phyloP scores from a whole-genome alignment of 768 basidiomycete species.

The Agaricus sinodeliciosus region DNA sequence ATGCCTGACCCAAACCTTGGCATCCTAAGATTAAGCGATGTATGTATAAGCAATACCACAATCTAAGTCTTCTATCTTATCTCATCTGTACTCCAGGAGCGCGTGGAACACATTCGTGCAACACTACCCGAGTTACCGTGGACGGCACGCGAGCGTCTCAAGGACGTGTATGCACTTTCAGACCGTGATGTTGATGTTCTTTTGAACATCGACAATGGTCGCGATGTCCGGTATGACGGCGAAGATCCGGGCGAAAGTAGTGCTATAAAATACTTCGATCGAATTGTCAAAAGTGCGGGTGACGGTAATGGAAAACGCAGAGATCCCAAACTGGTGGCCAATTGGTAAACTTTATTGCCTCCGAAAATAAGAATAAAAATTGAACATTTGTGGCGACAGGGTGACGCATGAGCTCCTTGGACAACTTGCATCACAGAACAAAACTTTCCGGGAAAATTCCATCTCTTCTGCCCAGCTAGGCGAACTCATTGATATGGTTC shows the following conservation, averaged over 20 bases:
- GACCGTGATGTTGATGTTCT: conserved; percentile 70
- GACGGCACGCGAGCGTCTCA: conserved; percentile 51
- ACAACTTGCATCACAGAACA: conserved; percentile 54
- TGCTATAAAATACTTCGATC: conserved; percentile 76
- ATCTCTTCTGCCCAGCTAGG: conserved; percentile 63
- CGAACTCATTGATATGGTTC: conserved; percentile 72
- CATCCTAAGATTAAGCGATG: conserved; percentile 52
- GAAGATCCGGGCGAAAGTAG: conserved; percentile 19
- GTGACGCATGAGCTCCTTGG: conserved; percentile 85
- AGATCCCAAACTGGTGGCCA: conserved; percentile 67
- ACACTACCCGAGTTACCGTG: conserved; percentile 75
- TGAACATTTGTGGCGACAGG: conserved; percentile 35
- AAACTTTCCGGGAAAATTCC: conserved; percentile 50
- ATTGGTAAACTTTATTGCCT: conserved; percentile 56
- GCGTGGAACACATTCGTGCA: conserved; percentile 44
- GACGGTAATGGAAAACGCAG: conserved; percentile 22
- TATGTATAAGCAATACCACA: conserved; percentile 13
- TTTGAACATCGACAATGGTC: conserved; percentile 61
- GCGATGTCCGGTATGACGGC: conserved; percentile 60
- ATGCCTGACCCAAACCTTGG: conserved; percentile 98
- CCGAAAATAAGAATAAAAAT: background rate
- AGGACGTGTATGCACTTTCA: conserved; percentile 39
- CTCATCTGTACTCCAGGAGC: conserved; percentile 34
- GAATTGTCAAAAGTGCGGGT: conserved; percentile 35
- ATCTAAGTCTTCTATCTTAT: background rate